phyloP scores from a whole-genome alignment of 2,329 filamentous ascomycete genomes.

The Didymella segeticola region DNA sequence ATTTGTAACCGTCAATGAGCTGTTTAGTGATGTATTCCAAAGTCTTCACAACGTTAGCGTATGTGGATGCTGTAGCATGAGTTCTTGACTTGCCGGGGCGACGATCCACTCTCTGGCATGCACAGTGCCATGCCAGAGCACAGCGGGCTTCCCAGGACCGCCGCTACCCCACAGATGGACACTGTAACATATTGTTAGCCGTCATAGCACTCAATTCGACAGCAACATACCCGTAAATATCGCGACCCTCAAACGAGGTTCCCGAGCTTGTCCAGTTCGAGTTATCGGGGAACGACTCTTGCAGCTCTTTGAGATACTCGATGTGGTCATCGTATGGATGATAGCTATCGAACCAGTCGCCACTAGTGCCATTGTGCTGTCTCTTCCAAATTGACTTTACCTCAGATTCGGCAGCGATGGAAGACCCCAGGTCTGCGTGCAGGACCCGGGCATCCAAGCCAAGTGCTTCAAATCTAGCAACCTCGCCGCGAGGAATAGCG shows the following conservation, averaged over 20 bases:
- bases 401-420: constrained; percentile 51
- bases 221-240: constrained; percentile 30
- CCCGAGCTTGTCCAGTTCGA: constrained; percentile 42
- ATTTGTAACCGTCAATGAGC: constrained; percentile 37
- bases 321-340: constrained; percentile 41
- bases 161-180: constrained; percentile 42
- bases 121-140: constrained; percentile 42
- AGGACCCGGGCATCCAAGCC: constrained; percentile 47
- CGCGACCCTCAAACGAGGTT: constrained; percentile 40
- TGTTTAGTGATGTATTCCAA: constrained; percentile 40
- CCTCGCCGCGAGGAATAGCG: constrained; percentile 50
- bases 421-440: constrained; percentile 54
- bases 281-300: constrained; percentile 33
- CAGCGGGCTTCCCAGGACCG: constrained; percentile 33
- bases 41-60: constrained; percentile 4
- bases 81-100: constrained; percentile 49
- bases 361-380: constrained; percentile 23
- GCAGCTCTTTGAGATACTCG: constrained; percentile 32
- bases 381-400: constrained; percentile 51
- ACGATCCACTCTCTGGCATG: constrained; percentile 45
- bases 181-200: not conserved
- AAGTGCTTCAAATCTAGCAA: constrained; percentile 50
- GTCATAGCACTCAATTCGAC: not conserved
- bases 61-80: rapidly evolving
- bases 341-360: constrained; percentile 42